These are phyloP conservation scores for Amaranthus hypochondriacus DNA, from an alignment of 148 eudicot genomes.

Conservation along the genomic window DNA sequence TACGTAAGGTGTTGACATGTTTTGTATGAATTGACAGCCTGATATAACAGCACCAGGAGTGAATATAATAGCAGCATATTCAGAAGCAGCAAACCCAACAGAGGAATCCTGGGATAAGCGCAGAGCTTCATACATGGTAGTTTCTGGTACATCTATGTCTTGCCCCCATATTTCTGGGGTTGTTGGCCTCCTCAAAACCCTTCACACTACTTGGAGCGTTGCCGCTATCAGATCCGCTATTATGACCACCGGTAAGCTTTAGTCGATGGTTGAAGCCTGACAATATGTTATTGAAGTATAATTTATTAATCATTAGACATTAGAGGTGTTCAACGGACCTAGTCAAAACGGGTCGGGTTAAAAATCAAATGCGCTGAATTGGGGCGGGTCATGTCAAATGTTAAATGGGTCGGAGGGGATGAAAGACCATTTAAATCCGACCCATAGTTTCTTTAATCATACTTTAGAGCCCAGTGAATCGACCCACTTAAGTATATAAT, in stretches of 20 bases:
- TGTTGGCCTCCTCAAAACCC: slow-evolving; percentile 50
- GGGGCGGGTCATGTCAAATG: no score
- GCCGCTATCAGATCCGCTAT: slow-evolving; percentile 66
- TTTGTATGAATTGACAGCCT: slow-evolving; percentile 35
- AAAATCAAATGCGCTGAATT: no score
- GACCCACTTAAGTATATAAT: no score
- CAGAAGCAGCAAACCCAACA: slow-evolving; percentile 37
- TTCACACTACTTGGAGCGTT: slow-evolving; percentile 59
- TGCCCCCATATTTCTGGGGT: slow-evolving; percentile 70
- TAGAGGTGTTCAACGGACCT: no score
- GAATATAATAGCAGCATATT: slow-evolving; percentile 53
- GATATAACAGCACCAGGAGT: slow-evolving; percentile 82
- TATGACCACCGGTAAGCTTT: slow-evolving; percentile 56
- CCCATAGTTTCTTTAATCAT: no score
- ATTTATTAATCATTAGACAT: no score
- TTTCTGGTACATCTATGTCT: slow-evolving; percentile 73
- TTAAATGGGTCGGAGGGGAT: no score
- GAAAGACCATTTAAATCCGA: no score
- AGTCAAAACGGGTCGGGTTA: no score
- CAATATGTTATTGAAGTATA: no score
- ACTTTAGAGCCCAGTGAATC: no score
- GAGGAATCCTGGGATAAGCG: slow-evolving; percentile 25
- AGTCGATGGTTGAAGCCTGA: no score
- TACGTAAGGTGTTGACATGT: not conserved
- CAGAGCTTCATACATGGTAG: slow-evolving; percentile 23